Base-by-base conservation (phyloP, 306 rosid genomes). In the Sicyos edulis region DNA sequence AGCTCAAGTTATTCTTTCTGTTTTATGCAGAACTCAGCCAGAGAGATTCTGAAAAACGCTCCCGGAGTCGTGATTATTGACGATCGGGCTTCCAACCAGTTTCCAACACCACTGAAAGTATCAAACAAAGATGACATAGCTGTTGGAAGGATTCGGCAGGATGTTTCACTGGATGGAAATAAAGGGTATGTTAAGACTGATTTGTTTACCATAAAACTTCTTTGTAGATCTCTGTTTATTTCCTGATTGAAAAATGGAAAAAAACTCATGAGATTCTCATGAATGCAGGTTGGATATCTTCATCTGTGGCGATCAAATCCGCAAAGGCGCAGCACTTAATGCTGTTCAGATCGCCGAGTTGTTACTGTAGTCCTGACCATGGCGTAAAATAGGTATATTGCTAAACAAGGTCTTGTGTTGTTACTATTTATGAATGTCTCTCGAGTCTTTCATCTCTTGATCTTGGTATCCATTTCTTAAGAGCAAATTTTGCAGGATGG, bases 291-390 rank as follows among this genome's bases (percentile, higher is more conserved):
- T 93, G 92, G 98, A 93, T 77, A 91, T 93, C 51, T 89, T 93
- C 79, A 84, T 93, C 40, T 90, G 99, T 32, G 99, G 99, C 16
- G 99, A 93, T 86, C 99, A 93, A 85, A 87, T 93, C 72, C 99
- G 97, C 67, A 93, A 93, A 81, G 97, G 99, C 59, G 99, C 97
- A 57, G 99, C 97, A 17, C 96, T 93, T 68, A 93, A 93, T 71
- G 99, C 99, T 37, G 81, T 93, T 80, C 99, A 88, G 87, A 91
- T 93, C 60, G 99, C 97, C 2, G 97, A 93, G 91, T 60, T 93
- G 97, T 77, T 93, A 81, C 81, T 91, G 26, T 93, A 88, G 49
- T 72, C 9, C 17, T 4, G 4, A 11, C 55, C 10, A 12, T 2
- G 2, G 6, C 54, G 6, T 54, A 19, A 7, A 11, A 66, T 6